Evolutionary conservation across 2,329 filamentous ascomycete species (phyloP), one percentile per base, ranked within the genome.

Genomic region (Penicillium sp.): DNA sequence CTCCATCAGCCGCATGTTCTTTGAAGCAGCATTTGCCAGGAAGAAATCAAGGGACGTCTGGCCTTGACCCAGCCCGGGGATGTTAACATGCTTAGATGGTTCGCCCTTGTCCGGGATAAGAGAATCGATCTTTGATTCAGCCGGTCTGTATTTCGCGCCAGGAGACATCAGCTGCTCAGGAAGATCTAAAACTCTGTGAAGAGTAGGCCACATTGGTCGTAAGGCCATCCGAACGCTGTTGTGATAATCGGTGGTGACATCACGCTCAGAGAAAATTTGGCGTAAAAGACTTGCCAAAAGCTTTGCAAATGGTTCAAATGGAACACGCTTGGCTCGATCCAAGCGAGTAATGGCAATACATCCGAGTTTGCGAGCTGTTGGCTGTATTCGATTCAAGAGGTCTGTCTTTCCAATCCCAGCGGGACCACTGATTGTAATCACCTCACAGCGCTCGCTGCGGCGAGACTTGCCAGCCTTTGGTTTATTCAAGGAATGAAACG

Each of bases 1-100:
- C 67, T 91, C 93, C 80, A 93, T 89, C 52, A 96, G 81, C 11
- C 90, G 85, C 60, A 90, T 87, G 1, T 81, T 81, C 64, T 77
- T 70, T 60, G 64, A 68, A 10, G 71, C 66, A 9, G 71, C 71
- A 67, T 66, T 76, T 60, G 62, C 75, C 41, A 72, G 53, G 35
- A 73, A 72, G 56, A 75, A 74, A 29, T 74, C 71, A 4, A 65
- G 63, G 1, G 73, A 69, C 19, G 60, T 67, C 53, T 74, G 68
- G n/a, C 67, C 71, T 18, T 69, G 68, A 19, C 71, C 63, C 44
- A 75, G 57, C 41, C 67, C 67, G 3, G 70, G 69, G 35, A 75
- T 66, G 3, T 62, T 60, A 39, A 67, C 45, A 13, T 65, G 63
- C 53, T 71, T 70, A 1, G 67, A 62, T 5, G 63, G 61, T 40